Evolutionary conservation across 2,329 filamentous ascomycete species (phyloP).

Genomic region (Aspergillus sp.): DNA sequence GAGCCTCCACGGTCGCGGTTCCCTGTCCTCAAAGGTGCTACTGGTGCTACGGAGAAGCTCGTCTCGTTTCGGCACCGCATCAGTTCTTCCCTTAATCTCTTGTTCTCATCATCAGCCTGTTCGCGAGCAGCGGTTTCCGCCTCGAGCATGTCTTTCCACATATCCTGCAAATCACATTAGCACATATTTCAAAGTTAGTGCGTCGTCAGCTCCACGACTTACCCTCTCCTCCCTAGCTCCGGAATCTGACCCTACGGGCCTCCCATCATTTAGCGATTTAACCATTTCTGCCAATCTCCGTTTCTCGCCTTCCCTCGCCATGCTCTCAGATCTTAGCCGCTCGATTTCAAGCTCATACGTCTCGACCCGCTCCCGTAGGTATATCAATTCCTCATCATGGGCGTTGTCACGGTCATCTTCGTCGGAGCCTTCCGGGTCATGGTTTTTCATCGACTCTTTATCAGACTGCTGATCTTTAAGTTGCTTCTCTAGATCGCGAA

Average conservation of each 20-base stretch:
- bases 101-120: constrained; percentile 86
- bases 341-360: constrained; percentile 83
- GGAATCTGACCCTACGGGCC: constrained; percentile 49
- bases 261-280: constrained; percentile 59
- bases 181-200: background rate
- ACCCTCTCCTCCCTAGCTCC: constrained; percentile 50
- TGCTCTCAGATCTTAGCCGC: constrained; percentile 72
- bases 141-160: constrained; percentile 93
- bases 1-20: constrained; percentile 38
- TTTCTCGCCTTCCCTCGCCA: constrained; percentile 81
- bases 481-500: constrained; percentile 84
- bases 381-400: constrained; percentile 83
- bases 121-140: constrained; percentile 87
- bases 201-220: constrained; percentile 22
- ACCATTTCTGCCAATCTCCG: constrained; percentile 81
- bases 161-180: constrained; percentile 55
- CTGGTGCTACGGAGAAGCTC: constrained; percentile 27
- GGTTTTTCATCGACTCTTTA: constrained; percentile 45
- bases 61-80: constrained; percentile 61
- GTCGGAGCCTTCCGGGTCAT: constrained; percentile 44
- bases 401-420: constrained; percentile 49
- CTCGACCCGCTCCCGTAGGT: constrained; percentile 80
- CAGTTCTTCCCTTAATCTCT: constrained; percentile 78
- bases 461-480: constrained; percentile 56
- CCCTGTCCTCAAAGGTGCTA: constrained; percentile 30